Conservation (phyloP, 192 early-diverging fungal species). For the Funneliformis geosporum region DNA sequence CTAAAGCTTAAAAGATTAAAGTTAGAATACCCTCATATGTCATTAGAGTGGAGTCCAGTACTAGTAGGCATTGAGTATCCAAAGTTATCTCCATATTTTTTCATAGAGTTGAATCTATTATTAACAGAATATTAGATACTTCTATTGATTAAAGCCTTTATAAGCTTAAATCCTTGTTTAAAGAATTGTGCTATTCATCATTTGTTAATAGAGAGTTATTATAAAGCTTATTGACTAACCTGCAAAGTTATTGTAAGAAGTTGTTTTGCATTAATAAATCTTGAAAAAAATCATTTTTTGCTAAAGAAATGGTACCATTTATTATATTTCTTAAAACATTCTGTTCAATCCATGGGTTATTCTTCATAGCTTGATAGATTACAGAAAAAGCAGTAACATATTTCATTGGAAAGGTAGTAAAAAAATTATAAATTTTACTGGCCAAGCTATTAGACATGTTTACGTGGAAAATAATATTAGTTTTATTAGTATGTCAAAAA, state of each 20-base stretch:
- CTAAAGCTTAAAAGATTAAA: constrained; percentile 12
- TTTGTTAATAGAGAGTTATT: neutral
- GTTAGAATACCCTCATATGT: constrained; percentile 16
- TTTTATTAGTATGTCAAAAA: too few species aligned
- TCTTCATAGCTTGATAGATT: neutral
- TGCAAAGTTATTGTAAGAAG: neutral
- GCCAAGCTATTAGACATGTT: neutral
- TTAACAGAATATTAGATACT: neutral
- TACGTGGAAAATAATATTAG: neutral
- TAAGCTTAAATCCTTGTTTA: neutral
- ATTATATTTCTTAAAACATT: neutral
- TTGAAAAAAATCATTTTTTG: neutral
- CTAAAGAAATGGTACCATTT: neutral
- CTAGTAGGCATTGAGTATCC: constrained; percentile 7
- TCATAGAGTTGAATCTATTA: neutral
- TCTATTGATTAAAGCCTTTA: neutral
- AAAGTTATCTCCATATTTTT: neutral
- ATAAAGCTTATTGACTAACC: neutral
- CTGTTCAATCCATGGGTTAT: neutral
- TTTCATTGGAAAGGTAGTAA: neutral
- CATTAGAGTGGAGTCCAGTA: constrained; percentile 1
- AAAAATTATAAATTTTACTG: neutral
- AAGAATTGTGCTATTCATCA: neutral
- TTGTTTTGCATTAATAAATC: neutral
- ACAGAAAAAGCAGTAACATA: neutral